Evolutionary conservation across 495 filamentous ascomycete genomes (phyloP).

Genomic region (Aspergillus carlsbadensis): DNA sequence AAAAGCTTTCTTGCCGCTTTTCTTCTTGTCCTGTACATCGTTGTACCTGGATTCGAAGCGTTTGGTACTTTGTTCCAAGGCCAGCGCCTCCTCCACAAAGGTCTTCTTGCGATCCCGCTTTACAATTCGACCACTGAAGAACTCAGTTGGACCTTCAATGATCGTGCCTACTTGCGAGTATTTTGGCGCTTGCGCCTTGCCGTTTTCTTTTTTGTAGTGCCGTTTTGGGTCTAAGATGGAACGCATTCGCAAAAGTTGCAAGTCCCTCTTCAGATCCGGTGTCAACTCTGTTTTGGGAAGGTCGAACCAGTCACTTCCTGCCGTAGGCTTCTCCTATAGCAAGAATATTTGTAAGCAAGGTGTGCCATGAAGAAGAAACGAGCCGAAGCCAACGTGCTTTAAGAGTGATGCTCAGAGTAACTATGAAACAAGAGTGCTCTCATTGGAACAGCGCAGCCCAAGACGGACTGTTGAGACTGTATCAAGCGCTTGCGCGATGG

Average conservation of each 20-base stretch:
- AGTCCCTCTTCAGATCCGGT: constrained; percentile 78
- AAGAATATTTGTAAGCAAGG: constrained; percentile 27
- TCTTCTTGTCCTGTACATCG: constrained; percentile 65
- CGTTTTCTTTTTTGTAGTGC: constrained; percentile 84
- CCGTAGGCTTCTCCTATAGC: constrained; percentile 55
- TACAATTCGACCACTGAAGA: constrained; percentile 70
- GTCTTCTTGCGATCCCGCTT: constrained; percentile 88
- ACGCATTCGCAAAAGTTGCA: constrained; percentile 85
- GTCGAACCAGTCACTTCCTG: constrained; percentile 75
- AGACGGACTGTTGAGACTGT: constrained; percentile 67
- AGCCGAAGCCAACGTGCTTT: neutral
- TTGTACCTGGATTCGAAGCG: constrained; percentile 71
- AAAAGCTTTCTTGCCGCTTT: constrained; percentile 68
- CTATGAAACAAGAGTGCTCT: constrained; percentile 84
- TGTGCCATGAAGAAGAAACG: neutral
- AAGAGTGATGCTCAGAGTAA: constrained; percentile 84
- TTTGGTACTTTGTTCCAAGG: constrained; percentile 55
- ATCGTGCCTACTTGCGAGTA: constrained; percentile 89
- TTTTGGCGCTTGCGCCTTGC: constrained; percentile 64
- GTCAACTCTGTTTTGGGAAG: constrained; percentile 81
- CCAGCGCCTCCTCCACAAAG: constrained; percentile 84
- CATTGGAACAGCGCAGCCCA: constrained; percentile 72
- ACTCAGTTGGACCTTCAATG: constrained; percentile 86
- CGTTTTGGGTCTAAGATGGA: constrained; percentile 85
- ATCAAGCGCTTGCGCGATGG: constrained; percentile 59